Percentiles rank a stretch among this genome's conserved stretches.
Conservation (phyloP, 495 filamentous ascomycete species). For the Penicillium silybi region DNA sequence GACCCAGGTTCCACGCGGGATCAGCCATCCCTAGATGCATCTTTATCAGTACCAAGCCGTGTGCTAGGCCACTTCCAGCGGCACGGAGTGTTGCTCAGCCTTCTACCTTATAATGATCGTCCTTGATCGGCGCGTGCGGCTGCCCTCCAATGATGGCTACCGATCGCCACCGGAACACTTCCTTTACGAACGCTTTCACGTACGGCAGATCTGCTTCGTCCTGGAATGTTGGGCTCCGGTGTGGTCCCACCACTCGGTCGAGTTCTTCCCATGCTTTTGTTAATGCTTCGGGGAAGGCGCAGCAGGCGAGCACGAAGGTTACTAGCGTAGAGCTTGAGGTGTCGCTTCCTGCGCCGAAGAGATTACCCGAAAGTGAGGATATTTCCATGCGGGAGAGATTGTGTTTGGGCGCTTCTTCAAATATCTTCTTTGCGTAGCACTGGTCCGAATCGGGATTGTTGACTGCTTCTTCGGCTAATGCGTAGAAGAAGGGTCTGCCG, state of each 20-base stretch:
- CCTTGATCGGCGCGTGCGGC: constrained; percentile 50
- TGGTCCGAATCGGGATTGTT: constrained; percentile 15
- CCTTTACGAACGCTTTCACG: constrained; percentile 33
- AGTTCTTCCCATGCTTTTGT: constrained; percentile 44
- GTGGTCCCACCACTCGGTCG: constrained; percentile 17
- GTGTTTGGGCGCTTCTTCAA: constrained; percentile 35
- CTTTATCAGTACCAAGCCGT: constrained; percentile 4
- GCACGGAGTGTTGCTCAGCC: neutral
- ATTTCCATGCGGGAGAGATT: constrained; percentile 33
- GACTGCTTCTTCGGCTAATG: constrained; percentile 37
- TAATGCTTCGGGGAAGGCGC: constrained; percentile 33
- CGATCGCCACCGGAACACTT: constrained; percentile 36
- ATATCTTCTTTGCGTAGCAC: constrained; percentile 38
- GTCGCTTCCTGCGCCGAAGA: constrained; percentile 37
- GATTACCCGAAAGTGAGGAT: constrained; percentile 23
- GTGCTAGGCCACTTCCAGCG: no score
- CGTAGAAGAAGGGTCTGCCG: constrained; percentile 37
- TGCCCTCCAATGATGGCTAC: constrained; percentile 35
- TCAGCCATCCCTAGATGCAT: constrained; percentile 18
- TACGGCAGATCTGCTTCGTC: constrained; percentile 30
- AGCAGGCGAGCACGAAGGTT: constrained; percentile 38
- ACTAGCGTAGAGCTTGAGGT: constrained; percentile 34
- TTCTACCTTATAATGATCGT: constrained; percentile 45
- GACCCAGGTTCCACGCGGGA: constrained; percentile 20
- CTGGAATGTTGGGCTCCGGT: constrained; percentile 19